Percentiles rank a stretch among this genome's conserved stretches.
These are phyloP conservation scores for Trichosporon faecale DNA, from an alignment of 1,284 basidiomycete genomes.

Conservation along the genomic window DNA sequence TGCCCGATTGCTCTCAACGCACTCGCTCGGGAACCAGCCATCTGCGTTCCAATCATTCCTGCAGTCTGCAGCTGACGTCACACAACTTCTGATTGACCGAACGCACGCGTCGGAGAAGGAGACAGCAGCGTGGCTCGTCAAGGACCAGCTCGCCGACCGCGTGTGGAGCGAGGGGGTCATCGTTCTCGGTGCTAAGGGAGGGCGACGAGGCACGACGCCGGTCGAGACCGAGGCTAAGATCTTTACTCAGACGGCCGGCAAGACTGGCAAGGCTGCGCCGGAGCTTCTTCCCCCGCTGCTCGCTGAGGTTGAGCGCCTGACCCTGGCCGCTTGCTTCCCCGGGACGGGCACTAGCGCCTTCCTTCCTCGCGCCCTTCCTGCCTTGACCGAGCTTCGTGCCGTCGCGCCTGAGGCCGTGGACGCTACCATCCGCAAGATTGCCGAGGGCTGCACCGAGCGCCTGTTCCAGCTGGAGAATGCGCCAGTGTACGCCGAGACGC, in stretches of 20 bases:
- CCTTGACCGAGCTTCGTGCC: conserved; percentile 17
- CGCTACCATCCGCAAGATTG: conserved; percentile 22
- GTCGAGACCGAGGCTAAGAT: conserved; percentile 38
- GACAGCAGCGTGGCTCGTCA: conserved; percentile 36
- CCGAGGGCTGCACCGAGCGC: conserved; percentile 22
- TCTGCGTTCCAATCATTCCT: conserved; percentile 47
- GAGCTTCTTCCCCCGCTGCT: conserved; percentile 78
- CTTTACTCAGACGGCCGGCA: conserved; percentile 31
- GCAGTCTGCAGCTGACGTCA: conserved; percentile 36
- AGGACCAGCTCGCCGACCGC: conserved; percentile 35
- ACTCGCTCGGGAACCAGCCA: conserved; percentile 36
- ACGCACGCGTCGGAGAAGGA: conserved; percentile 24
- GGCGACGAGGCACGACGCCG: conserved; percentile 22
- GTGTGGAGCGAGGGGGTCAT: conserved; percentile 46
- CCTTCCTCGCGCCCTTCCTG: conserved; percentile 22
- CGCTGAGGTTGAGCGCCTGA: conserved; percentile 60
- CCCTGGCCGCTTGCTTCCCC: conserved; percentile 54
- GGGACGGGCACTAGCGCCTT: conserved; percentile 13
- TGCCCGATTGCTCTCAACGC: conserved; percentile 44
- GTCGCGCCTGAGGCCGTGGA: conserved; percentile 12
- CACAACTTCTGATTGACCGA: conserved; percentile 34
- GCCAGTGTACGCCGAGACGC: conserved; percentile 18
- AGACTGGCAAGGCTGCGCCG: conserved; percentile 34
- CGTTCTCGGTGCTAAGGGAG: conserved; percentile 39
- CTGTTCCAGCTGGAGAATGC: conserved; percentile 15